These are phyloP conservation scores for Brassica carinata DNA, from an alignment of 345 rosid genomes.

Conservation along the genomic window DNA sequence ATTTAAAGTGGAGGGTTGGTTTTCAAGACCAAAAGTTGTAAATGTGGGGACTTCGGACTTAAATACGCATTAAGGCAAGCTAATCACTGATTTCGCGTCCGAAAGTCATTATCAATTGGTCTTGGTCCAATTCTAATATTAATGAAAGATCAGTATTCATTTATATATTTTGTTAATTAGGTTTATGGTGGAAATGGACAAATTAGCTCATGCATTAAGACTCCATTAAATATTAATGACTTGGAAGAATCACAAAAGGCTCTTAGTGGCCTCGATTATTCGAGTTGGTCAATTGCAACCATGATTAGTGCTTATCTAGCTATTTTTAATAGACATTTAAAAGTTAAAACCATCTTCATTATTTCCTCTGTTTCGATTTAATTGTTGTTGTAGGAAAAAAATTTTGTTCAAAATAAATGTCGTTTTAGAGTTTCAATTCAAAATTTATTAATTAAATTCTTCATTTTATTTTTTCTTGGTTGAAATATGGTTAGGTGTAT, in stretches of 20 bases:
- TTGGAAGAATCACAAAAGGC: conserved; percentile 39
- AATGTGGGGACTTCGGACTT: conserved; percentile 42
- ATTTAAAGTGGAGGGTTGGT: conserved; percentile 33
- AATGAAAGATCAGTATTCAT: conserved; percentile 15
- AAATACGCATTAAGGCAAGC: conserved; percentile 29
- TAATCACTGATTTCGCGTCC: conserved; percentile 42
- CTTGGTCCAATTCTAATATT: conserved; percentile 26
- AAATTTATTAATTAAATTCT: too few relatives aligned
- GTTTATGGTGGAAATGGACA: conserved; percentile 43
- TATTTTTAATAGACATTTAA: too few relatives aligned
- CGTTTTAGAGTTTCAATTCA: too few relatives aligned
- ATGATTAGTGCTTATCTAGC: conserved; percentile 30
- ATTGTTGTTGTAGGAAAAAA: too few relatives aligned
- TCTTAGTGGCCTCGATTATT: conserved; percentile 37
- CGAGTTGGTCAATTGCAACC: conserved; percentile 38
- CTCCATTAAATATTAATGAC: conserved; percentile 35
- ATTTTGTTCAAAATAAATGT: too few relatives aligned
- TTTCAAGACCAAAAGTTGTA: conserved; percentile 39
- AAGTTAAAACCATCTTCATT: too few relatives aligned
- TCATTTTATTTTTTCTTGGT: too few relatives aligned
- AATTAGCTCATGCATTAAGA: conserved; percentile 44
- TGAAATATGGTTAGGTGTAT: too few relatives aligned
- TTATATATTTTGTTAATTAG: conserved; percentile 29
- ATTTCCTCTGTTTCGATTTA: too few relatives aligned
- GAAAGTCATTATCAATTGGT: conserved; percentile 37